These are phyloP conservation scores for Leptographium flavum DNA, from an alignment of 2,329 filamentous ascomycete species.

Conservation along the genomic window DNA sequence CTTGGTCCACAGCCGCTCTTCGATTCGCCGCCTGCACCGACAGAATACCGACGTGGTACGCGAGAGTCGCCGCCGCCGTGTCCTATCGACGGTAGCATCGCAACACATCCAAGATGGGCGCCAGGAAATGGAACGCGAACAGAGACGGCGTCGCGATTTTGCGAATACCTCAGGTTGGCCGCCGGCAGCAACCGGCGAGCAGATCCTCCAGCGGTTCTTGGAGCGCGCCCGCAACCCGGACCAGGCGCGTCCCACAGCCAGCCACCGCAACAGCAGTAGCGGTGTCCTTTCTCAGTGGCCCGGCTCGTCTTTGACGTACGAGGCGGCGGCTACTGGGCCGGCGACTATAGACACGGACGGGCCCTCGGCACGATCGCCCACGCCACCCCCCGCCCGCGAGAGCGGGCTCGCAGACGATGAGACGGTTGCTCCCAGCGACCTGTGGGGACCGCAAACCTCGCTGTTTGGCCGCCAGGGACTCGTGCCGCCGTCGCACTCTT, in stretches of 20 bases:
- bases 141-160: background rate
- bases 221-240: background rate
- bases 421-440: background rate
- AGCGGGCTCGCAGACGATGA: background rate
- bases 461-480: background rate
- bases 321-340: background rate
- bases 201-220: background rate
- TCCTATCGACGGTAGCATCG: conserved; percentile 3
- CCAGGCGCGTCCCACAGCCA: background rate
- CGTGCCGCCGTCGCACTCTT: background rate
- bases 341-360: background rate
- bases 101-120: background rate
- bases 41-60: conserved; percentile 5
- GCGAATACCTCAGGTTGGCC: background rate
- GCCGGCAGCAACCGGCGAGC: background rate
- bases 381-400: background rate
- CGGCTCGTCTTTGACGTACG: background rate
- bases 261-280: background rate
- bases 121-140: background rate
- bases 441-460: background rate
- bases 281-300: background rate
- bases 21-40: conserved; percentile 11
- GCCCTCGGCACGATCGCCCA: background rate
- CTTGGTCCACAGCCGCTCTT: conserved; percentile 8
- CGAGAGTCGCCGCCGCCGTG: conserved; percentile 11